Evolutionary conservation across 768 basidiomycete genomes (phyloP).

Genomic region (Amanita pseudoporphyria): DNA sequence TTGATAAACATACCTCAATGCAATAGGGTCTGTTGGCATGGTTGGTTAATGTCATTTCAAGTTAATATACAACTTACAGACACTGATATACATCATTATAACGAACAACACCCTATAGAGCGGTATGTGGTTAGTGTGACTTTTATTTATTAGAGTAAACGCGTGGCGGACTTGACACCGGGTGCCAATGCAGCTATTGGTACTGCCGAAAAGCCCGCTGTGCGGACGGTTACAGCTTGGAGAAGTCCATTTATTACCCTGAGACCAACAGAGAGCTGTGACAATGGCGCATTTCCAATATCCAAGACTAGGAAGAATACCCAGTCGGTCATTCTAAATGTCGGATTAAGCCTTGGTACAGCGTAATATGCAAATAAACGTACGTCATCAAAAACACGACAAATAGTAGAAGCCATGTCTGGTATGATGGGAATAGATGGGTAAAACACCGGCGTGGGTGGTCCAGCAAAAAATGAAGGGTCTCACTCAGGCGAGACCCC

Average conservation of each 20-base stretch:
- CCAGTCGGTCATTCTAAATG: conserved; percentile 71
- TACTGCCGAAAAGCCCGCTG: conserved; percentile 83
- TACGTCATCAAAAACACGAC: conserved; percentile 36
- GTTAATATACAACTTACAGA: conserved; percentile 42
- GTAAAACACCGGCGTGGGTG: conserved; percentile 91
- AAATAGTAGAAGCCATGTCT: conserved; percentile 83
- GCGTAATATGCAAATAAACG: background rate
- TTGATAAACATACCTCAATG: conserved; percentile 51
- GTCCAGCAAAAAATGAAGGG: conserved; percentile 85
- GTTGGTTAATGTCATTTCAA: background rate
- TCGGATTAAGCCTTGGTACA: background rate
- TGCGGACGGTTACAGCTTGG: conserved; percentile 75
- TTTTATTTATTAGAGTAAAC: background rate
- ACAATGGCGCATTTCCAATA: conserved; percentile 65
- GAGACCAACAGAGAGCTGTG: conserved; percentile 57
- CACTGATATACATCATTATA: conserved; percentile 90
- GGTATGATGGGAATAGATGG: conserved; percentile 86
- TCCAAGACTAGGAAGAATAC: conserved; percentile 85
- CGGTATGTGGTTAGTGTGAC: conserved; percentile 1
- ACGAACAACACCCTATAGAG: conserved; percentile 65
- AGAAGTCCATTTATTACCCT: conserved; percentile 68
- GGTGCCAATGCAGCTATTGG: conserved; percentile 68
- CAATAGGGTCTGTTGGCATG: conserved; percentile 51
- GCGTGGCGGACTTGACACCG: conserved; percentile 64
- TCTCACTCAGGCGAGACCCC: conserved; percentile 59